Percentiles rank a stretch among this genome's conserved stretches.
These are phyloP conservation scores for Platanthera guangdongensis DNA, from an alignment of 106 monocot genomes.

Conservation along the genomic window DNA sequence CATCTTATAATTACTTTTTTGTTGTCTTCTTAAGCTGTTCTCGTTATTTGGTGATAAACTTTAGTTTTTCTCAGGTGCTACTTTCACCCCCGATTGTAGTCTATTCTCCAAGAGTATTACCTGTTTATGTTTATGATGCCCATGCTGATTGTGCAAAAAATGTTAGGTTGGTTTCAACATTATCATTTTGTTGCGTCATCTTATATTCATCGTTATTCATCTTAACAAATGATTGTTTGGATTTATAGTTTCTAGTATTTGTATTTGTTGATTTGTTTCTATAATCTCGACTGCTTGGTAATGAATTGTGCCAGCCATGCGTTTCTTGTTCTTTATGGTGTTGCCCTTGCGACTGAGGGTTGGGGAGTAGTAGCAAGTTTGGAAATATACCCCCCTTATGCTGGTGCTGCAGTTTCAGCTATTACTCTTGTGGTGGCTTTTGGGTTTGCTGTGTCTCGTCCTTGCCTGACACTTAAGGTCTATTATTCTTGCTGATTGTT, in stretches of 20 bases:
- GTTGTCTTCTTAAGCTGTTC: background rate
- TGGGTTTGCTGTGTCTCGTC: constrained; percentile 96
- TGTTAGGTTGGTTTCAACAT: constrained; percentile 55
- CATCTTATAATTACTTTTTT: background rate
- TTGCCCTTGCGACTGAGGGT: constrained; percentile 84
- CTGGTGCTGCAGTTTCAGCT: constrained; percentile 92
- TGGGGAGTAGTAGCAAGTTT: constrained; percentile 98
- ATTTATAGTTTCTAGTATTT: background rate
- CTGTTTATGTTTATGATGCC: constrained; percentile 98
- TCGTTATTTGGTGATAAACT: constrained; percentile 6
- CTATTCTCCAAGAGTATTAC: constrained; percentile 92
- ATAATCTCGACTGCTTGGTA: constrained; percentile 6
- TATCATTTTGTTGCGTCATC: background rate
- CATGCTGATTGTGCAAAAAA: constrained; percentile 99
- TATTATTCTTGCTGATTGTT: constrained; percentile 9
- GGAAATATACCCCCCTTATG: constrained; percentile 88
- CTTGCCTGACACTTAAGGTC: constrained; percentile 84
- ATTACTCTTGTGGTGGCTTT: constrained; percentile 91
- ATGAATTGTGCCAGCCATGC: constrained; percentile 53
- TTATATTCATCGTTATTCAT: background rate
- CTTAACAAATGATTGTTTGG: background rate
- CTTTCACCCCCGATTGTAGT: constrained; percentile 99
- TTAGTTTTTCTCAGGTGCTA: constrained; percentile 57
- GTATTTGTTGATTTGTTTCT: constrained; percentile 3
- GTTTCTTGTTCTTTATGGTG: constrained; percentile 78